Evolutionary conservation across 1,139 yeast species (phyloP), one percentile per base, ranked within the genome.

Genomic region (Starmera stellimalicola): DNA sequence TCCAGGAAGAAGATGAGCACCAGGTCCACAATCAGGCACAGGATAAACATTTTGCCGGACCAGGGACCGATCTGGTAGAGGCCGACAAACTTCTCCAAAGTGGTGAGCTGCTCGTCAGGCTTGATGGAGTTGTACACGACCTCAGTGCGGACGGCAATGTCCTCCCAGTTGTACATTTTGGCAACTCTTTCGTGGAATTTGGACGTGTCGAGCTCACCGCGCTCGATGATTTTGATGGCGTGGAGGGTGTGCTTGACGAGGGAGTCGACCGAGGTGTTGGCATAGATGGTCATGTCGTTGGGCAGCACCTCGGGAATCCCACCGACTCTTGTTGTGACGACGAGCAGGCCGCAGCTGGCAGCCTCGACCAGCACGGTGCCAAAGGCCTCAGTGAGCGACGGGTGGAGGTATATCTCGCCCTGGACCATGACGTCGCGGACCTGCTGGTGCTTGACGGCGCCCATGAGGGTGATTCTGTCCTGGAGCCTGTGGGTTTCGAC

Each of bases 341-440:
- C 95, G 23, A 84, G 68, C 26, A 93, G 58, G 0, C 97, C 97
- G 62, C 98, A 91, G 0, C 95, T 82, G 0, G 97, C 98, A 0
- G 99, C 99, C 53, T 93, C 99, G 0, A 93, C 95, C 16, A 93
- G 63, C 0, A 87, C 98, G 0, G 98, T 91, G 1, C 99, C 99
- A 60, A 93, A 93, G 0, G 98, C 98, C 54, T 93, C 99, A 0
- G 98, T 93, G 24, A 93, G 63, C 2, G 95, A 80, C 0, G 98
- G 91, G 56, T 93, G 98, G 31, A 93, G 58, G 54, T 88, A 93
- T 11, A 93, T 91, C 50, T 93, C 94, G 10, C 98, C 99, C 39
- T 77, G 74, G 3, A 85, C 74, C 95, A 93, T 85, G 11, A 91
- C 85, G 49, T 88, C 84, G 31, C 97, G 65, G 4, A 93, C 98